Evolutionary conservation across 1,284 basidiomycete species (phyloP).

Genomic region (Meira miltonrushii): DNA sequence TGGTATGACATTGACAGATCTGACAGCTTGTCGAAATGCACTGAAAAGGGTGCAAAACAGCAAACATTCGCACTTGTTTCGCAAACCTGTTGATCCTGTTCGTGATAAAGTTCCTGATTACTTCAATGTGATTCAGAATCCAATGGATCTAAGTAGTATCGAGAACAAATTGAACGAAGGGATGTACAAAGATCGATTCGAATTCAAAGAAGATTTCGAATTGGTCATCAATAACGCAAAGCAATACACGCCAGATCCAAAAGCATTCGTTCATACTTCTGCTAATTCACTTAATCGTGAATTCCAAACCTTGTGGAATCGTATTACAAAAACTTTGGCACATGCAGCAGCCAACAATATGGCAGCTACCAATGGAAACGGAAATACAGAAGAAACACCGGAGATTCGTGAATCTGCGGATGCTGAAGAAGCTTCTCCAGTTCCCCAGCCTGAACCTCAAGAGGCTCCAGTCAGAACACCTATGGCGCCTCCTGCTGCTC

Average conservation of each 20-base stretch:
- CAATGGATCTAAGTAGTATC: conserved; percentile 92
- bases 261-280: conserved; percentile 70
- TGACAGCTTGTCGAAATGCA: conserved; percentile 72
- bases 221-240: conserved; percentile 85
- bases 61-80: conserved; percentile 64
- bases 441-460: background rate
- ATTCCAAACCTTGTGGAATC: conserved; percentile 73
- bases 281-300: conserved; percentile 71
- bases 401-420: background rate
- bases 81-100: conserved; percentile 70
- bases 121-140: conserved; percentile 80
- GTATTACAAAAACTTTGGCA: conserved; percentile 49
- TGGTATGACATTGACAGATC: conserved; percentile 75
- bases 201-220: conserved; percentile 78
- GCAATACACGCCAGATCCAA: conserved; percentile 68
- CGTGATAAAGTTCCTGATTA: conserved; percentile 58
- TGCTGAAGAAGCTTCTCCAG: background rate
- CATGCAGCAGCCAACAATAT: conserved; percentile 30
- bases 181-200: conserved; percentile 71
- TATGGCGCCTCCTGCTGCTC: conserved; percentile 3
- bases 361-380: background rate
- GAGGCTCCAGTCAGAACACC: background rate
- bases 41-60: conserved; percentile 67
- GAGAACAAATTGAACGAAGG: conserved; percentile 79
- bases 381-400: background rate